Percentiles rank a stretch among this genome's conserved stretches.
phyloP scores from a whole-genome alignment of 108 stramenopile species.

The Phaeodactylum tricornutum region DNA sequence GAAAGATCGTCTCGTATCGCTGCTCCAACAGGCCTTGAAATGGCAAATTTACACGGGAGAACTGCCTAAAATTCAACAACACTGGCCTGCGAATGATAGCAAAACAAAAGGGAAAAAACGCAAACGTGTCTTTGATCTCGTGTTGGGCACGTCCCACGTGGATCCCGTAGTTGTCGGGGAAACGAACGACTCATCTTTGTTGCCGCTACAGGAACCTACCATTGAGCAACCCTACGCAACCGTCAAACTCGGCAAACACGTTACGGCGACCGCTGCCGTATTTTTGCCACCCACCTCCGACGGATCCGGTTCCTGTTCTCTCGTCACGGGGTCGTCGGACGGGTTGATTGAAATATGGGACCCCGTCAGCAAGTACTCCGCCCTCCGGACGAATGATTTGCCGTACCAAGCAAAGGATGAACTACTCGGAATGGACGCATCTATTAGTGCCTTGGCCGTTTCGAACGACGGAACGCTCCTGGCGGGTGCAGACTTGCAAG shows the following conservation, averaged over 20 bases:
- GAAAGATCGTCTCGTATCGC: conserved; percentile 50
- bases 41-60: conserved; percentile 76
- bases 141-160: conserved; percentile 43
- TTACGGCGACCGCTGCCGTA: conserved; percentile 50
- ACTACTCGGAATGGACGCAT: conserved; percentile 72
- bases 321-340: conserved; percentile 86
- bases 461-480: conserved; percentile 79
- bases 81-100: conserved; percentile 18
- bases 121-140: conserved; percentile 57
- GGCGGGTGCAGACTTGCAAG: conserved; percentile 67
- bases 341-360: conserved; percentile 96
- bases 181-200: conserved; percentile 5
- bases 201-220: conserved; percentile 29
- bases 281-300: conserved; percentile 70
- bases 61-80: conserved; percentile 38
- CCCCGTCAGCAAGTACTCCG: conserved; percentile 31
- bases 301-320: conserved; percentile 31
- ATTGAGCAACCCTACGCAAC: conserved; percentile 35
- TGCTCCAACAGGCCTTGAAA: conserved; percentile 86
- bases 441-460: conserved; percentile 54
- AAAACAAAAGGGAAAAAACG: conserved; percentile 20
- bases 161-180: conserved; percentile 14
- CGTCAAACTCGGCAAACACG: conserved; percentile 80
- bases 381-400: conserved; percentile 39
- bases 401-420: conserved; percentile 79